Base-by-base conservation (phyloP, 129 eudicot species). In the Tagetes patula region DNA sequence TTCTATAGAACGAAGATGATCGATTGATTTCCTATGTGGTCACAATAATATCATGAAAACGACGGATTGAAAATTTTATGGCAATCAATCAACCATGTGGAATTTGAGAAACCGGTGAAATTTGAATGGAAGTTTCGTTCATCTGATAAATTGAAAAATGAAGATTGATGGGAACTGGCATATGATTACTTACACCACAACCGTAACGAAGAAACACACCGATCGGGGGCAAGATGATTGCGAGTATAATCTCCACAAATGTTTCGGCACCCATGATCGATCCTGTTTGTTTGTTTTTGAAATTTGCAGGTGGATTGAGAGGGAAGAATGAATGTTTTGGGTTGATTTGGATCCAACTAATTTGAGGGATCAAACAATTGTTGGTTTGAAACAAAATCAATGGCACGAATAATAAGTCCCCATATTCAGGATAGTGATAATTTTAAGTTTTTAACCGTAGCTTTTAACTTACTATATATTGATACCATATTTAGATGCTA, bases 161-260 rank as follows among this genome's bases (percentile, higher is more conserved):
- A 58, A 58, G 20, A 32, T 2, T 32, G 1, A 58, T 8, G 8
- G 14, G n/a, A 9, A 54, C 6, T 13, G 1, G 30, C 27, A 30
- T 14, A 59, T 11, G 14, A 11, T 46, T 37, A 71, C 71, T 83
- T 85, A 91, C 97, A 34, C 97, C 97, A 75, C 92, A 86, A 75
- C 97, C 97, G 65, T 86, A 91, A 56, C 97, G 89, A 12, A 88
- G 92, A 71, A 91, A 91, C 67, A 91, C 97, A 13, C 95, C 97
- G 37, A 88, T 75, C 6, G 97, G 97, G 14, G 97, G 97, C 62
- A 88, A 70, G 13, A 91, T 84, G 37, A 91, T 91, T 10, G 95
- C 97, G 60, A 91, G 79, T 33, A 91, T 69, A 2, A 91, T 84
- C 74, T 91, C 97, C 33, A 91, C 69, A 55, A 91, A 88, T 27